phyloP scores from a whole-genome alignment of 176 grass and related monocot species.

The Saccharum spontaneum region DNA sequence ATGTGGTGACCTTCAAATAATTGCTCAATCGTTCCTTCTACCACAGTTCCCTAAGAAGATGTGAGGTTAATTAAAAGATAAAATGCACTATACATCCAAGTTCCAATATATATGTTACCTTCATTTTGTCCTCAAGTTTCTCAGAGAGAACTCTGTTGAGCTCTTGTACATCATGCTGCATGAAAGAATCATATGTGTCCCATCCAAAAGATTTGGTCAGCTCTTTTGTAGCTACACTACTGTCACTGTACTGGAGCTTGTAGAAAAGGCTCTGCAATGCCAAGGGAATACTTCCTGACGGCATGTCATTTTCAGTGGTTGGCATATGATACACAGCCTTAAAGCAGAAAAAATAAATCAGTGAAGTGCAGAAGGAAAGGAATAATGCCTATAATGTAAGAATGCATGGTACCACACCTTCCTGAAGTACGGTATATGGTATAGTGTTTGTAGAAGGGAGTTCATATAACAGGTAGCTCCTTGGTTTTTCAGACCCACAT shows the following conservation, averaged over 20 bases:
- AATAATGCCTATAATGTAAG: background rate
- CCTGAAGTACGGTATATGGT: background rate
- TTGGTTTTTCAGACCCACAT: background rate
- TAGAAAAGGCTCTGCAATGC: background rate
- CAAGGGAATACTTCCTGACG: background rate
- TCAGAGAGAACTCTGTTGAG: background rate
- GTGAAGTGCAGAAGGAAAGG: background rate
- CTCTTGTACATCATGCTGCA: background rate
- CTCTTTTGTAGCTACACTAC: background rate
- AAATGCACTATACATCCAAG: background rate
- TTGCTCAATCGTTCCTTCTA: background rate
- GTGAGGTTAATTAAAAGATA: background rate
- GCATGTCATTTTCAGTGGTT: background rate
- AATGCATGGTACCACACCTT: background rate
- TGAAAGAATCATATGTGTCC: background rate
- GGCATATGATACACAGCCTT: background rate
- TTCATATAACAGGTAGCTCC: background rate
- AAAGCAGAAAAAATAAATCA: background rate
- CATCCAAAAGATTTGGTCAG: background rate
- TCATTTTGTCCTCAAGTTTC: background rate
- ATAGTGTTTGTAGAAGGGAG: background rate
- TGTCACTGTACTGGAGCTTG: background rate
- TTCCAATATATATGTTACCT: background rate
- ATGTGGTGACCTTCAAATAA: background rate
- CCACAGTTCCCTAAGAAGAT: background rate